A percentile compares a stretch with the other conserved stretches of the same genome.
Conservation (phyloP, 2,329 filamentous ascomycete genomes). For the Chaetomiaceae sp. region DNA sequence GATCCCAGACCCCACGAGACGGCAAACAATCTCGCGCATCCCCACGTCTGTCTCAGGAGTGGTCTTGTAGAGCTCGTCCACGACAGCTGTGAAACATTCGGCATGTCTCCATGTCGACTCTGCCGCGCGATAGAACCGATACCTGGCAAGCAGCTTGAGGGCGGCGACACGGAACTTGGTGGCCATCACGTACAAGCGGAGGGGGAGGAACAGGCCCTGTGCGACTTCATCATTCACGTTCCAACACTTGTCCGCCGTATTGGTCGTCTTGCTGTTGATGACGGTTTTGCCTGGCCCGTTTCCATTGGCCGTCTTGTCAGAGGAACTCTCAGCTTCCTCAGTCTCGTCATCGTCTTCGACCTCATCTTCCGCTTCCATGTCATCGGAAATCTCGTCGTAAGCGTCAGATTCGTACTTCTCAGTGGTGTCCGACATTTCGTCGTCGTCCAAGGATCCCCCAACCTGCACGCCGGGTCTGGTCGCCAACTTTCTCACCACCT, state of each 20-base stretch:
- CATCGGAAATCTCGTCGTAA: not conserved
- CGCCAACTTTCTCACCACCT: not conserved
- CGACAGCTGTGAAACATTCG: slow-evolving; percentile 22
- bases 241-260: too few species aligned
- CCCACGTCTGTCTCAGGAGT: slow-evolving; percentile 19
- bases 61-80: slow-evolving; percentile 27
- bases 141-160: slow-evolving; percentile 28
- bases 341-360: not conserved
- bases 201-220: not conserved
- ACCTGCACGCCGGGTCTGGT: not conserved
- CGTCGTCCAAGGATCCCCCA: not conserved
- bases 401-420: not conserved
- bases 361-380: not conserved
- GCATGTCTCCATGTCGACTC: slow-evolving; percentile 10
- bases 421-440: not conserved
- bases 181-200: slow-evolving; percentile 33
- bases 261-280: too few species aligned
- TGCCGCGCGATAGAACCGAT: slow-evolving; percentile 29
- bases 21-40: slow-evolving; percentile 23
- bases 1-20: slow-evolving; percentile 14
- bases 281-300: too few species aligned
- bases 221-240: not conserved
- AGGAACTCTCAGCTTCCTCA: too few species aligned
- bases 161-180: slow-evolving; percentile 34
- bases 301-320: not conserved